phyloP scores from a whole-genome alignment of 192 early-diverging fungal species.

The Chytriomyces hyalinus region DNA sequence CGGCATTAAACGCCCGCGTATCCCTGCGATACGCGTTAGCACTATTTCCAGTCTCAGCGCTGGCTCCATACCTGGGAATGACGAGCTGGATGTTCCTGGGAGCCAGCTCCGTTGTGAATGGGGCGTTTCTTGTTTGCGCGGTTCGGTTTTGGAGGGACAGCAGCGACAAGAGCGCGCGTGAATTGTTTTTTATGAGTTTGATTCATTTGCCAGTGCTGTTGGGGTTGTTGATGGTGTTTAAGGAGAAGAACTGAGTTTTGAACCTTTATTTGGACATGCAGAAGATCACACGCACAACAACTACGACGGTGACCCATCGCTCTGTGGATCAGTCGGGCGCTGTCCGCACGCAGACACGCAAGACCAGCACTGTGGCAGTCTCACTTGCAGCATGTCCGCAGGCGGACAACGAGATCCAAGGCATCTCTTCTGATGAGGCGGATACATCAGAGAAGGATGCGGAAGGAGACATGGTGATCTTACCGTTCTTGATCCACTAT shows the following conservation, averaged over 20 bases:
- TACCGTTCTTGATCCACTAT: too few species aligned
- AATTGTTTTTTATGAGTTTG: conserved; percentile 90
- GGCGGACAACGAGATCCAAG: too few species aligned
- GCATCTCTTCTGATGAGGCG: too few species aligned
- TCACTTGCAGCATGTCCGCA: too few species aligned
- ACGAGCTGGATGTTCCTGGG: conserved; percentile 77
- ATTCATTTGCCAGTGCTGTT: conserved; percentile 86
- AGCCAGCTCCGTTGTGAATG: conserved; percentile 80
- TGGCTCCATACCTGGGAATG: conserved; percentile 71
- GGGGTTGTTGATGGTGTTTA: conserved; percentile 89
- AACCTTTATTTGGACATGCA: too few species aligned
- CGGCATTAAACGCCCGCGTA: conserved; percentile 86
- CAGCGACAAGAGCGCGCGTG: conserved; percentile 81
- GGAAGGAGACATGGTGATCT: too few species aligned
- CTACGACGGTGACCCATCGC: too few species aligned
- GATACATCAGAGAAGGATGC: too few species aligned
- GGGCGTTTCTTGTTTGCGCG: conserved; percentile 71
- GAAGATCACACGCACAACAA: too few species aligned
- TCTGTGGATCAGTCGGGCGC: too few species aligned
- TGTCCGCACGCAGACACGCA: too few species aligned
- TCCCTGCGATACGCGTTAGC: conserved; percentile 77
- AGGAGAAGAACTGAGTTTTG: conserved; percentile 41
- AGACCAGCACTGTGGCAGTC: too few species aligned
- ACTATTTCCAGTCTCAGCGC: conserved; percentile 73
- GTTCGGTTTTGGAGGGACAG: conserved; percentile 78